Evolutionary conservation across 1,139 yeast genomes (phyloP).

Genomic region (Magnusiomyces sp.): DNA sequence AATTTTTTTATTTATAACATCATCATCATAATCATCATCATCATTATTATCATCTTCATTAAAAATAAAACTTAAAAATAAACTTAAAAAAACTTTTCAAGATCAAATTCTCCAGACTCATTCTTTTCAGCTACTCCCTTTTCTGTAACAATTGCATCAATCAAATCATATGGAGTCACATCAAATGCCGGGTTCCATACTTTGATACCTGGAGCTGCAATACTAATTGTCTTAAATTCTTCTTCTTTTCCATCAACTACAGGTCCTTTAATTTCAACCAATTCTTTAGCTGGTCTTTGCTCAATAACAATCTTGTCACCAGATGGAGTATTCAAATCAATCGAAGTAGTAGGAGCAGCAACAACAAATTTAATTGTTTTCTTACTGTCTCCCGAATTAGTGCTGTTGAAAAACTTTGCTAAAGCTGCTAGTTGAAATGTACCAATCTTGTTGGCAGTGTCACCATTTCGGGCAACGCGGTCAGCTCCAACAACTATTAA

Average conservation of each 20-base stretch:
- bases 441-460: slow-evolving; percentile 96
- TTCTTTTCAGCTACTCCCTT: slow-evolving; percentile 38
- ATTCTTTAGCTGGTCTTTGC: slow-evolving; percentile 74
- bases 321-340: slow-evolving; percentile 55
- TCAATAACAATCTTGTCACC: slow-evolving; percentile 80
- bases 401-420: slow-evolving; percentile 33
- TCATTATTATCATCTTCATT: too few species aligned
- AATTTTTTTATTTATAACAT: too few species aligned
- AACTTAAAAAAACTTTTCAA: slow-evolving; percentile 17
- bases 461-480: slow-evolving; percentile 79
- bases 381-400: slow-evolving; percentile 19
- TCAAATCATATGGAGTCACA: slow-evolving; percentile 73
- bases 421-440: slow-evolving; percentile 80
- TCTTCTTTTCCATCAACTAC: slow-evolving; percentile 28
- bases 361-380: slow-evolving; percentile 66
- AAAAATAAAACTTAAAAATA: too few species aligned
- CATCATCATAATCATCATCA: too few species aligned
- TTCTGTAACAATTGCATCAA: slow-evolving; percentile 88
- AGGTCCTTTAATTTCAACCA: slow-evolving; percentile 70
- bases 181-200: slow-evolving; percentile 98
- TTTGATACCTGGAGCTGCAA: slow-evolving; percentile 75
- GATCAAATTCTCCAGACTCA: slow-evolving; percentile 26
- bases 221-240: slow-evolving; percentile 44
- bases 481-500: slow-evolving; percentile 98
- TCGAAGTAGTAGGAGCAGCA: slow-evolving; percentile 91